A percentile compares a stretch with the other conserved stretches of the same genome.
These are phyloP conservation scores for Hansenula lynferdii DNA, from an alignment of 1,139 yeast species.

Conservation along the genomic window DNA sequence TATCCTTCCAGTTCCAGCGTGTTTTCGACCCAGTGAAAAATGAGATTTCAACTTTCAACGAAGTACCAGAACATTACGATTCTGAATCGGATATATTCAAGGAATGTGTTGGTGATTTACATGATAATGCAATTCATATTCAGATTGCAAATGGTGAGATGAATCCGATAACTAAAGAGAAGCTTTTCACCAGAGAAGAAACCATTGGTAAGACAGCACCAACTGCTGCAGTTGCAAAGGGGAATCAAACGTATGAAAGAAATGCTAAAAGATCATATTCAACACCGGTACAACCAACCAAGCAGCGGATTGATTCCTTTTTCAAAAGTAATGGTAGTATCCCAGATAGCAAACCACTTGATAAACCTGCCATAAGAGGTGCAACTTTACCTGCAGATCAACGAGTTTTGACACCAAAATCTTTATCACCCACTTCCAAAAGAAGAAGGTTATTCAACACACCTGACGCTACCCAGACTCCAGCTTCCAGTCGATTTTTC, in stretches of 20 bases:
- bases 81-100: conserved; percentile 33
- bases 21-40: conserved; percentile 66
- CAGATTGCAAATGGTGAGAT: conserved; percentile 60
- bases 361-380: background rate
- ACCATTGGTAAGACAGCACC: too few species aligned
- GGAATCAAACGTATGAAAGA: background rate
- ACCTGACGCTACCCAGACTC: conserved; percentile 4
- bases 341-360: background rate
- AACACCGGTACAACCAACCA: conserved; percentile 2
- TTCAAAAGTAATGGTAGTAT: conserved; percentile 3
- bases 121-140: conserved; percentile 42
- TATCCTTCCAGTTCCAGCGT: conserved; percentile 82
- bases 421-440: conserved; percentile 20
- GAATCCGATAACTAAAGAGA: conserved; percentile 57
- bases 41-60: conserved; percentile 52
- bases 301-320: conserved; percentile 12
- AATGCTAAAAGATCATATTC: conserved; percentile 2
- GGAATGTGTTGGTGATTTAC: conserved; percentile 58
- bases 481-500: conserved; percentile 12
- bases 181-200: conserved; percentile 34
- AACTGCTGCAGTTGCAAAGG: too few species aligned
- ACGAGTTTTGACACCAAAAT: background rate
- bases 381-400: background rate
- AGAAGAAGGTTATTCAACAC: conserved; percentile 13
- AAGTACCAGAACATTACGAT: conserved; percentile 38